These are phyloP conservation scores for Protomyces lactucae-debilis DNA, from an alignment of 1,139 yeast genomes.

Conservation along the genomic window DNA sequence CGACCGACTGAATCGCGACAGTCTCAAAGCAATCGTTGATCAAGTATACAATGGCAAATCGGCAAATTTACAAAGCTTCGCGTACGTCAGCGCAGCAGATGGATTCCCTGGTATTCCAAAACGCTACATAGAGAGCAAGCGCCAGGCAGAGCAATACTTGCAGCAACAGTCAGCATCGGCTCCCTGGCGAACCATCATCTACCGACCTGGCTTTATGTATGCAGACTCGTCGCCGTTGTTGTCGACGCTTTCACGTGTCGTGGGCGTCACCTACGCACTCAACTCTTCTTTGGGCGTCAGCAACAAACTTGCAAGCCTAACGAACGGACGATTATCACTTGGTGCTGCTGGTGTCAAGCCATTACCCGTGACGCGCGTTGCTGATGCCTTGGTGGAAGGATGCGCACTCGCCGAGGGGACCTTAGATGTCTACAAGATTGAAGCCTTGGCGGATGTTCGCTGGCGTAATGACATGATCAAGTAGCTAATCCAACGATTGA, in stretches of 20 bases:
- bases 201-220: constrained; percentile 29
- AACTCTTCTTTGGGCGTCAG: constrained; percentile 9
- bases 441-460: constrained; percentile 18
- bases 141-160: constrained; percentile 26
- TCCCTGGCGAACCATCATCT: constrained; percentile 24
- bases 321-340: not conserved
- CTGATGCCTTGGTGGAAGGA: constrained; percentile 25
- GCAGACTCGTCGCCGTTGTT: not conserved
- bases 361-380: constrained; percentile 26
- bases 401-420: constrained; percentile 7
- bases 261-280: constrained; percentile 16
- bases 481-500: not conserved
- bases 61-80: constrained; percentile 17
- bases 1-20: constrained; percentile 15
- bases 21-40: constrained; percentile 13
- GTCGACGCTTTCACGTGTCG: constrained; percentile 2
- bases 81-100: constrained; percentile 30
- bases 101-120: constrained; percentile 29
- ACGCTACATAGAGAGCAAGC: constrained; percentile 28
- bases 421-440: constrained; percentile 20
- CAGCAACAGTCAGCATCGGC: not conserved
- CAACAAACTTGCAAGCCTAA: not conserved
- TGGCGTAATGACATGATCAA: constrained; percentile 21
- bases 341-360: constrained; percentile 29
- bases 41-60: not conserved